phyloP scores from a whole-genome alignment of 805 yeast genomes.

The Cyberlindnera sargentensis region DNA sequence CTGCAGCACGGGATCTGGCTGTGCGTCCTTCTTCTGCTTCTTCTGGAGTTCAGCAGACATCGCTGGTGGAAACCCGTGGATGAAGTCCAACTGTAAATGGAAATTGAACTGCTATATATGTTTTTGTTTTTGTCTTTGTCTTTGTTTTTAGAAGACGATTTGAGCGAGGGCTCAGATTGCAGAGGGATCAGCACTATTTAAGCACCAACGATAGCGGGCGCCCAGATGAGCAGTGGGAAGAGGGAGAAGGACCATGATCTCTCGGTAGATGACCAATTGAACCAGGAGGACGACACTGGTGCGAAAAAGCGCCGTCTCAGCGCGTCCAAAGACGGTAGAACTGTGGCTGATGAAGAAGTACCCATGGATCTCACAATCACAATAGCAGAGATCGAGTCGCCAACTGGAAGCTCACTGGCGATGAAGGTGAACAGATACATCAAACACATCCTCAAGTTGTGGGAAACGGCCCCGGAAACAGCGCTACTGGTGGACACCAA shows the following conservation, averaged over 20 bases:
- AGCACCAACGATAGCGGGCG: no score
- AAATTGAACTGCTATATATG: no score
- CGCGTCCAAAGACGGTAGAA: neutral
- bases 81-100: no score
- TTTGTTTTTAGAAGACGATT: no score
- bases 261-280: neutral
- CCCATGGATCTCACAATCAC: slow-evolving; percentile 13
- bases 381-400: slow-evolving; percentile 12
- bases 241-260: neutral
- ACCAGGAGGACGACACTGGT: no score
- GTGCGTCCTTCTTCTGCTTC: slow-evolving; percentile 4
- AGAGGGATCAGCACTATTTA: no score
- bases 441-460: slow-evolving; percentile 27
- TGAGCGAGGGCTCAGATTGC: no score
- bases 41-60: neutral
- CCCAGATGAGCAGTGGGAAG: neutral
- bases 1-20: slow-evolving; percentile 6
- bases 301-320: neutral
- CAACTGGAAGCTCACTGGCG: slow-evolving; percentile 1
- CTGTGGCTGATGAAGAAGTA: neutral
- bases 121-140: no score
- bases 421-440: slow-evolving; percentile 23
- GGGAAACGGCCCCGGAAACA: slow-evolving; percentile 28
- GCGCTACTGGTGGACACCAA: slow-evolving; percentile 39
- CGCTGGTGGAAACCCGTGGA: no score